These are phyloP conservation scores for Xerocomus spinulosus DNA, from an alignment of 768 basidiomycete genomes.

Conservation along the genomic window DNA sequence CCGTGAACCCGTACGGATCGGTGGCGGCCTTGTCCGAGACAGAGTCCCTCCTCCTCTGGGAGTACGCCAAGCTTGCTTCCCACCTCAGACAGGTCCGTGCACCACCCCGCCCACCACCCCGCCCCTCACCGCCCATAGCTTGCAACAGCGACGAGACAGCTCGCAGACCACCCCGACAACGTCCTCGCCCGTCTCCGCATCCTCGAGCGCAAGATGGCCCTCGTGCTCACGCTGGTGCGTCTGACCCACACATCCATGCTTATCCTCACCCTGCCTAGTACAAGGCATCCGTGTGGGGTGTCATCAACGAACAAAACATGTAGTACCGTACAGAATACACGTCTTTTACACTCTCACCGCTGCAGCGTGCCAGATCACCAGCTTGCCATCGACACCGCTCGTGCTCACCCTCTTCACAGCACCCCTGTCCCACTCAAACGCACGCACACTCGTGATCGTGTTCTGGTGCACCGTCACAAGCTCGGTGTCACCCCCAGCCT, in stretches of 20 bases:
- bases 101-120: not conserved
- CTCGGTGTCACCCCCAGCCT: conserved; percentile 50
- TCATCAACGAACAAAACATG: conserved; percentile 70
- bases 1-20: conserved; percentile 66
- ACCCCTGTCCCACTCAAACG: conserved; percentile 55
- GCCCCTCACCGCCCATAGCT: conserved; percentile 34
- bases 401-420: conserved; percentile 78
- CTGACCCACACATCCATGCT: not conserved
- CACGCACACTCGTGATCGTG: conserved; percentile 88
- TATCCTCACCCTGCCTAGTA: conserved; percentile 48
- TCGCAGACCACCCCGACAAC: conserved; percentile 76
- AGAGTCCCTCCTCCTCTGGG: conserved; percentile 85
- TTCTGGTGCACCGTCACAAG: conserved; percentile 94
- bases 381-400: conserved; percentile 86
- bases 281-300: conserved; percentile 95
- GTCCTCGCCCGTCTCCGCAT: conserved; percentile 71
- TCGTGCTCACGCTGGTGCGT: conserved; percentile 83
- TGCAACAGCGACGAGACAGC: conserved; percentile 57
- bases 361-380: conserved; percentile 87
- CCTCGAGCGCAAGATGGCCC: conserved; percentile 91
- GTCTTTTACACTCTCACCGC: conserved; percentile 47
- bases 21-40: conserved; percentile 61
- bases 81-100: conserved; percentile 65
- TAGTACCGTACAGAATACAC: conserved; percentile 15
- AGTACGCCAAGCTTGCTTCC: conserved; percentile 84